Evolutionary conservation across 257 asterid genomes (phyloP), one percentile per base, ranked within the genome.

Genomic region (Solanum chilense): DNA sequence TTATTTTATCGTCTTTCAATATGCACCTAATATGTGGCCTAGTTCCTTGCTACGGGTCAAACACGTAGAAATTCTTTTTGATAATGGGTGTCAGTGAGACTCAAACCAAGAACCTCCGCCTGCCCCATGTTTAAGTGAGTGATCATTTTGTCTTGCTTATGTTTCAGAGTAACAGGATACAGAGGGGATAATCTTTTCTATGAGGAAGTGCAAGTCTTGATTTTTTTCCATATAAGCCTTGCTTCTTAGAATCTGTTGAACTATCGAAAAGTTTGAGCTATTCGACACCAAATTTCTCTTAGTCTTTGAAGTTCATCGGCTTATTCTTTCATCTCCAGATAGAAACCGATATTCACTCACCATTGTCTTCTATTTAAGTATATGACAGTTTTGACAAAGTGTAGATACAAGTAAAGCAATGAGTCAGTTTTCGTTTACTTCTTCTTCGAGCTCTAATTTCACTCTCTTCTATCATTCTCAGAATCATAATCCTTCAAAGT

Each of bases 381-480:
- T 73, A 35, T 20, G 11, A 10, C 47, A 9, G 15, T 49, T 15
- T 29, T 47, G 6, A 44, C 27, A 15, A 10, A 16, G 86, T 7
- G n/a, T 14, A 85, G 23, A 27, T n/a, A 83, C 9, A 23, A 31
- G 20, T 15, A 60, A 78, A 84, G 66, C 91, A 75, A 94, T 95
- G 98, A 90, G 75, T 88, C 90, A 91, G 56, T 88, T 93, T 87
- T 89, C 94, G 13, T 92, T 94, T 45, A 84, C 94, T 82, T 85
- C 99, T 25, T 82, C 93, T 18, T 94, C 98, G 85, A 90, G 88
- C 91, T 92, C 99, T 25, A 93, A 94, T 20, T 89, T 92, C 91
- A 89, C 92, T 83, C 71, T 93, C 68, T 87, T 93, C 82, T 89
- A 97, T 62, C 93, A 94, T 41, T 44, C 92, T 31, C 96, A 92